Evolutionary conservation across 805 yeast genomes (phyloP).

Genomic region (Yarrowia keelungensis): DNA sequence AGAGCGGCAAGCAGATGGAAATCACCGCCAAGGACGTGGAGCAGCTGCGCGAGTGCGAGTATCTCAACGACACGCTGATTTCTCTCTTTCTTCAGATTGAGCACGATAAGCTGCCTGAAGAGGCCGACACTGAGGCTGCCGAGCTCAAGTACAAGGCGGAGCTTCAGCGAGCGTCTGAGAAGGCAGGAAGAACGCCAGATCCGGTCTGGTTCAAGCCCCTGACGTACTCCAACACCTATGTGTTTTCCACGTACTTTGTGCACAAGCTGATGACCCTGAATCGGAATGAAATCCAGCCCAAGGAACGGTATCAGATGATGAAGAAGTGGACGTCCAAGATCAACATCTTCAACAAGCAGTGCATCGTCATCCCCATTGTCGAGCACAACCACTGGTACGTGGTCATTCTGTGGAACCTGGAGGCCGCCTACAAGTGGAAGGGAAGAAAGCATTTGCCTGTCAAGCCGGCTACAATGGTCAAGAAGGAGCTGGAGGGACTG

Average conservation of each 20-base stretch:
- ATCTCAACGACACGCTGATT: constrained; percentile 88
- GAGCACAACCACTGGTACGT: constrained; percentile 88
- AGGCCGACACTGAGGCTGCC: constrained; percentile 47
- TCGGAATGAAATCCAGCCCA: background rate
- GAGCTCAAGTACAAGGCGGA: constrained; percentile 42
- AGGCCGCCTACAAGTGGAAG: constrained; percentile 40
- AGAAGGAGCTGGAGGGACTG: constrained; percentile 1
- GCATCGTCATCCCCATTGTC: constrained; percentile 80
- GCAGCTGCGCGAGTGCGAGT: constrained; percentile 78
- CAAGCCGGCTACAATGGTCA: background rate
- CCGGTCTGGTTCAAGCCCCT: background rate
- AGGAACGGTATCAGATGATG: constrained; percentile 48
- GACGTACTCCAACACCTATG: constrained; percentile 54
- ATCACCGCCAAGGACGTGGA: constrained; percentile 75
- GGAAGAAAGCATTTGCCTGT: background rate
- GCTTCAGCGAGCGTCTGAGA: background rate
- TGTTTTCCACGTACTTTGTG: constrained; percentile 86
- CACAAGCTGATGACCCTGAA: constrained; percentile 57
- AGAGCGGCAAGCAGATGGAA: constrained; percentile 60
- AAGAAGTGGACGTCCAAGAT: constrained; percentile 79
- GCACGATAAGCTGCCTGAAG: constrained; percentile 48
- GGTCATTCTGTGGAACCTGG: constrained; percentile 67
- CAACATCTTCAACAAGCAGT: constrained; percentile 64
- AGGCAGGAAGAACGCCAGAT: background rate
- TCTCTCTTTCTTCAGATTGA: constrained; percentile 71